These are phyloP conservation scores for Alternaria hordeiaustralica DNA, from an alignment of 2,329 filamentous ascomycete species.

Conservation along the genomic window DNA sequence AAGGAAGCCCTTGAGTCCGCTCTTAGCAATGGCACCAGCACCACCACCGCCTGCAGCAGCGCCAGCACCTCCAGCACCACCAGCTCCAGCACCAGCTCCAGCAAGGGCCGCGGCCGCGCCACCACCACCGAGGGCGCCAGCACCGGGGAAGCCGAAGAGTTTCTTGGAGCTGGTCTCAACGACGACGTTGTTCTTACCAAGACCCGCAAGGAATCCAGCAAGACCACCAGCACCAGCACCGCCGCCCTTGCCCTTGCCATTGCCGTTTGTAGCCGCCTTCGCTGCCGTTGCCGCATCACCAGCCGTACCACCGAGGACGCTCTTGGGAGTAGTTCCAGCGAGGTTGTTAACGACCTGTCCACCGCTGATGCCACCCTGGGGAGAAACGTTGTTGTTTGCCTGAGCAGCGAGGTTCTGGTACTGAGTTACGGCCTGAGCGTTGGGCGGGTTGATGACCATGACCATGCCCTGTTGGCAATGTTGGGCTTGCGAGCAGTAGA, in stretches of 20 bases:
- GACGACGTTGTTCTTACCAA: not conserved
- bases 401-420: conserved; percentile 33
- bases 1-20: not conserved
- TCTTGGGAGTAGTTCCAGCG: conserved; percentile 30
- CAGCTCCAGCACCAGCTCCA: not conserved
- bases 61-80: not conserved
- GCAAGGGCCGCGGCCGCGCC: not conserved
- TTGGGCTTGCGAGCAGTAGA: conserved; percentile 71
- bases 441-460: conserved; percentile 70
- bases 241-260: not conserved
- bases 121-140: not conserved
- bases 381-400: conserved; percentile 34
- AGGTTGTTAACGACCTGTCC: conserved; percentile 28
- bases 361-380: conserved; percentile 27
- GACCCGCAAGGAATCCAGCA: not conserved
- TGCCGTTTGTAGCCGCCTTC: not conserved
- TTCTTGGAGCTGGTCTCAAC: not conserved
- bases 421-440: conserved; percentile 29
- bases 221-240: conserved; percentile 1
- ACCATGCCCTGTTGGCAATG: conserved; percentile 78
- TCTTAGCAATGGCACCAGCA: not conserved
- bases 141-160: not conserved
- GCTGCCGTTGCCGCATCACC: conserved; percentile 11
- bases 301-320: conserved; percentile 14
- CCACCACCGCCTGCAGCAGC: not conserved